Percentiles rank a stretch among this genome's conserved stretches.
Evolutionary conservation across 2,329 filamentous ascomycete genomes (phyloP).

Genomic region (Claviceps humidiphila): DNA sequence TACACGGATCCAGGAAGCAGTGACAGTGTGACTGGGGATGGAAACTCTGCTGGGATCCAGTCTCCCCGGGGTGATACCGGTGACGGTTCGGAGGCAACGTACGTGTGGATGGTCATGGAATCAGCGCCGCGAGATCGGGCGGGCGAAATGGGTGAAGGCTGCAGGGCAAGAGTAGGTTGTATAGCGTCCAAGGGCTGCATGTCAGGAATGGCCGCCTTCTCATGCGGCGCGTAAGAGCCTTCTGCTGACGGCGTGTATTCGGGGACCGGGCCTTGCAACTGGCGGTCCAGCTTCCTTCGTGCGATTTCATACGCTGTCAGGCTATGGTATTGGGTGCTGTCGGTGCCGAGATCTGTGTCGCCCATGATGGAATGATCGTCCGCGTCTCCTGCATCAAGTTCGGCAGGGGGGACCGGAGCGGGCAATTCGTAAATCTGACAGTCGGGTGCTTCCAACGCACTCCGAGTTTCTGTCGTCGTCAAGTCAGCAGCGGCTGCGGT

Average conservation of each 20-base stretch:
- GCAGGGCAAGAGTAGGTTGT: slow-evolving; percentile 8
- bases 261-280: slow-evolving; percentile 36
- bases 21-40: slow-evolving; percentile 28
- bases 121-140: slow-evolving; percentile 11
- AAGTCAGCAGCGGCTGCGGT: slow-evolving; percentile 5
- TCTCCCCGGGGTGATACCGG: slow-evolving; percentile 35
- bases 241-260: slow-evolving; percentile 31
- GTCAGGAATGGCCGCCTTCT: slow-evolving; percentile 16
- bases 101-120: slow-evolving; percentile 17
- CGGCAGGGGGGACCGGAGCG: slow-evolving; percentile 30
- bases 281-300: slow-evolving; percentile 35
- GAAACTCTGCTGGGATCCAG: slow-evolving; percentile 25
- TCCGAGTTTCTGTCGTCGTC: slow-evolving; percentile 11
- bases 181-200: slow-evolving; percentile 2
- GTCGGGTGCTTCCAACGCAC: slow-evolving; percentile 22
- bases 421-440: slow-evolving; percentile 41
- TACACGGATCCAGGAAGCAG: slow-evolving; percentile 13
- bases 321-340: slow-evolving; percentile 19
- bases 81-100: slow-evolving; percentile 31
- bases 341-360: slow-evolving; percentile 27
- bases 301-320: slow-evolving; percentile 38
- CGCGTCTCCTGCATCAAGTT: slow-evolving; percentile 31
- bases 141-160: slow-evolving; percentile 9
- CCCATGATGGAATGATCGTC: slow-evolving; percentile 24
- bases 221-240: slow-evolving; percentile 13